These are phyloP conservation scores for Dissophora ornata DNA, from an alignment of 192 early-diverging fungal genomes.

Conservation along the genomic window DNA sequence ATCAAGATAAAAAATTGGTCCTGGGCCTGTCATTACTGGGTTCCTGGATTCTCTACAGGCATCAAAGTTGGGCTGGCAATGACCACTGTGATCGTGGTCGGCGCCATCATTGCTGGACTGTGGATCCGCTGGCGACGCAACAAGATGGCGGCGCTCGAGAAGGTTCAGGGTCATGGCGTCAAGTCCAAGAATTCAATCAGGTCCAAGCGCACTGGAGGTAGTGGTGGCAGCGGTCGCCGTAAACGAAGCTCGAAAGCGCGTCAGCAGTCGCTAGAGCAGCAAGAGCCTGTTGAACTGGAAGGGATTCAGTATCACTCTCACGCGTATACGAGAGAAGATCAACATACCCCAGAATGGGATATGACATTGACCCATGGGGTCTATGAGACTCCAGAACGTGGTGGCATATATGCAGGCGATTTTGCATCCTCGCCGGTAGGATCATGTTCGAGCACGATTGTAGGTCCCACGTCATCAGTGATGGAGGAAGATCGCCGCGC, in stretches of 20 bases:
- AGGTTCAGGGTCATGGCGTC: background rate
- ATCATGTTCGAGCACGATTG: too few species aligned
- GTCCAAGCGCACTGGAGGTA: background rate
- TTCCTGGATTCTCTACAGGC: slow-evolving; percentile 12
- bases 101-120: slow-evolving; percentile 35
- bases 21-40: slow-evolving; percentile 10
- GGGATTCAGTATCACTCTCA: background rate
- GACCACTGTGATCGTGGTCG: slow-evolving; percentile 20
- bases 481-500: too few species aligned
- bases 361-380: too few species aligned
- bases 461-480: too few species aligned
- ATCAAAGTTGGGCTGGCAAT: slow-evolving; percentile 31
- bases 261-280: background rate
- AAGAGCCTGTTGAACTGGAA: background rate
- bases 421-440: too few species aligned
- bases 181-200: background rate
- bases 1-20: slow-evolving; percentile 15
- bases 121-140: slow-evolving; percentile 18
- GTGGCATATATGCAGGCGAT: too few species aligned
- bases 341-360: too few species aligned
- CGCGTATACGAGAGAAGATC: too few species aligned
- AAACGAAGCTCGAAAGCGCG: background rate
- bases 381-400: too few species aligned
- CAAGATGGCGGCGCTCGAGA: slow-evolving; percentile 1
- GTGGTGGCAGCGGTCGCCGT: background rate